Percentiles rank a stretch among this genome's conserved stretches.
phyloP scores from a whole-genome alignment of 1,139 yeast genomes.

The Eremothecium sinecaudum region DNA sequence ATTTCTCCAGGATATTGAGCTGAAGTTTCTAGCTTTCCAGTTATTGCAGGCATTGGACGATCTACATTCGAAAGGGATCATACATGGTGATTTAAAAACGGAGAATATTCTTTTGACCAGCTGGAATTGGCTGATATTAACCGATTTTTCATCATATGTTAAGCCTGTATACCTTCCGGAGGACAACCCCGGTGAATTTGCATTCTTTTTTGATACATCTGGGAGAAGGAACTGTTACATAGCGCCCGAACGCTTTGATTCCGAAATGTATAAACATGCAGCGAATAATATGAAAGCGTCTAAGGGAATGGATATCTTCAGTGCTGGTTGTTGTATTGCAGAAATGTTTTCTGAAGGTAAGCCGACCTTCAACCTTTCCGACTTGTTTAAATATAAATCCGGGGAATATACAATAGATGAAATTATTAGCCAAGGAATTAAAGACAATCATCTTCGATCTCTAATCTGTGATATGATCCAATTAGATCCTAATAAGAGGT shows the following conservation, averaged over 20 bases:
- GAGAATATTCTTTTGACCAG: conserved; percentile 83
- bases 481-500: conserved; percentile 52
- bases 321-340: conserved; percentile 85
- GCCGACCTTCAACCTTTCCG: conserved; percentile 78
- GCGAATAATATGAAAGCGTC: conserved; percentile 40
- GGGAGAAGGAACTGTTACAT: conserved; percentile 79
- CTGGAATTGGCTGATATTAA: conserved; percentile 76
- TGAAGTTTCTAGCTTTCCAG: conserved; percentile 78
- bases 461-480: conserved; percentile 55
- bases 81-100: conserved; percentile 86
- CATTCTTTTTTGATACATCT: conserved; percentile 86
- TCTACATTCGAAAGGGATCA: conserved; percentile 53
- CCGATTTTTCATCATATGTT: conserved; percentile 68
- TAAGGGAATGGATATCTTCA: conserved; percentile 75
- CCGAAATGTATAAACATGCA: conserved; percentile 20
- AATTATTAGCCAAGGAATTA: conserved; percentile 38
- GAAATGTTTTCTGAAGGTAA: conserved; percentile 82
- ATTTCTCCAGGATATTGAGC: conserved; percentile 71
- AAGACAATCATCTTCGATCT: conserved; percentile 41
- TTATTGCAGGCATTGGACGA: conserved; percentile 50
- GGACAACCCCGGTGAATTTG: conserved; percentile 89
- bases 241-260: conserved; percentile 82
- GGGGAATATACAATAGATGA: conserved; percentile 54
- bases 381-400: conserved; percentile 70
- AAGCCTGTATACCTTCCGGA: conserved; percentile 87